Evolutionary conservation across 208 protist species (phyloP).

Genomic region (Crithidia mellificae): DNA sequence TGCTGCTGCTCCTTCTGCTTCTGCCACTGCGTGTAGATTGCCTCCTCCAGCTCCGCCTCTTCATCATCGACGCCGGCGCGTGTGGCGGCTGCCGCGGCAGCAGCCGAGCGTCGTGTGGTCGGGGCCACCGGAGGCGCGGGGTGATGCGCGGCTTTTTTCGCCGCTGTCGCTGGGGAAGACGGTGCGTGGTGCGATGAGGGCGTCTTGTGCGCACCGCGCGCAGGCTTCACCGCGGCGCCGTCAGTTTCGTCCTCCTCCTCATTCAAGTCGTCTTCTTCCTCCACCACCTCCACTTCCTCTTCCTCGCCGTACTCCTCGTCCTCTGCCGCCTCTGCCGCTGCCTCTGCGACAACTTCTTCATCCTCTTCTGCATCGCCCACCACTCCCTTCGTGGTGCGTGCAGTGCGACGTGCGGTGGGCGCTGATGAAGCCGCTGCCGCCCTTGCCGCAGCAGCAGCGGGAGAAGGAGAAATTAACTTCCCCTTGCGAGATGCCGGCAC

Average conservation of each 20-base stretch:
- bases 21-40: constrained; percentile 25
- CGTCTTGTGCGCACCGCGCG: neutral
- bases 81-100: neutral
- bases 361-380: too few species aligned
- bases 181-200: neutral
- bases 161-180: neutral
- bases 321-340: neutral
- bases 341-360: neutral
- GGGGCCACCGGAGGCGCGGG: constrained; percentile 11
- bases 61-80: constrained; percentile 16
- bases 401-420: neutral
- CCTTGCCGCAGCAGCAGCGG: too few species aligned
- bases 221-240: neutral
- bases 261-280: constrained; percentile 29
- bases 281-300: constrained; percentile 33
- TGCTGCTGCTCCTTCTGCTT: constrained; percentile 20
- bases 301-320: constrained; percentile 9
- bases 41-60: constrained; percentile 25
- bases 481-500: neutral
- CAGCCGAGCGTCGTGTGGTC: constrained; percentile 13
- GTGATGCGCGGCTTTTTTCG: neutral
- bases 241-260: constrained; percentile 32
- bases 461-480: too few species aligned
- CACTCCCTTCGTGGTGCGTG: neutral
- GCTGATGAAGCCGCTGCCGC: neutral